phyloP scores from a whole-genome alignment of 306 rosid species.

The Castanospermum australe region DNA sequence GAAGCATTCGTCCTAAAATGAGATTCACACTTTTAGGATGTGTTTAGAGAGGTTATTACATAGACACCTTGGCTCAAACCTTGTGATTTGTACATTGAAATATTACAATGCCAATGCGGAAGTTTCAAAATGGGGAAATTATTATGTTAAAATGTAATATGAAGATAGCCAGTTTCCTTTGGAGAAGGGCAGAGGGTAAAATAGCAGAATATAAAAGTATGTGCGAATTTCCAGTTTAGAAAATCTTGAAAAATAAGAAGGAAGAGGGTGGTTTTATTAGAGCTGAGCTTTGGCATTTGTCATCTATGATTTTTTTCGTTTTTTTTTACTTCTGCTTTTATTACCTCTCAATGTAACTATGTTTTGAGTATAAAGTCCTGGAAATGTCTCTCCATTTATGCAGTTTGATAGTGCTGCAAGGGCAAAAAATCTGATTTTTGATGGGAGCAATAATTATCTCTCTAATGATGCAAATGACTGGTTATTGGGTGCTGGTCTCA shows the following conservation, averaged over 20 bases:
- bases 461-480: conserved; percentile 43
- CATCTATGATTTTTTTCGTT: background rate
- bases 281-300: background rate
- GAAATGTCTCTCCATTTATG: conserved; percentile 27
- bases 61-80: background rate
- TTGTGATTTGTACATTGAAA: background rate
- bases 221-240: background rate
- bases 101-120: background rate
- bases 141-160: background rate
- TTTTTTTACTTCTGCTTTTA: background rate
- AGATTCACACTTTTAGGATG: background rate
- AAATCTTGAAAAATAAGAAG: background rate
- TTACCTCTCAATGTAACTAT: background rate
- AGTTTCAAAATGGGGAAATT: background rate
- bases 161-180: background rate
- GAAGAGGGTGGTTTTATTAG: background rate
- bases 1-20: background rate
- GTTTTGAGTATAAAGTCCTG: background rate
- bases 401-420: conserved; percentile 93
- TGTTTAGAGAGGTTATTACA: background rate
- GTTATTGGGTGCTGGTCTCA: conserved; percentile 86
- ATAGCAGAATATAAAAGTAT: background rate
- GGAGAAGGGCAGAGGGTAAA: background rate
- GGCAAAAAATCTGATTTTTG: conserved; percentile 62
- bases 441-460: conserved; percentile 52